Conservation (phyloP, 2,329 filamentous ascomycete genomes). For the Byssoonygena ceratinophila region DNA sequence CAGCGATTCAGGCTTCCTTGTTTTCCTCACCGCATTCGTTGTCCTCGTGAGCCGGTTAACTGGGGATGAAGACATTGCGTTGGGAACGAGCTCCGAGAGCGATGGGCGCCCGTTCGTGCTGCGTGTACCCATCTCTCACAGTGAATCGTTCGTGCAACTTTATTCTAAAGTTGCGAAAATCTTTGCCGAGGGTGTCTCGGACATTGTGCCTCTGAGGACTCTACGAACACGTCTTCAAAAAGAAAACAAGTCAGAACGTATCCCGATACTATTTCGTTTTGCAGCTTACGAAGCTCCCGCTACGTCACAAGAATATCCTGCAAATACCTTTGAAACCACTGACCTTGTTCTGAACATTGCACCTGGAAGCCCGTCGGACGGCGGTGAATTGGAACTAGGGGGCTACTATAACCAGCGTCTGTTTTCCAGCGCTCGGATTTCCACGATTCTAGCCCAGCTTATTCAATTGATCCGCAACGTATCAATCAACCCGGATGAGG, state of each 20-base stretch:
- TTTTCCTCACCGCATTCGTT: slow-evolving; percentile 37
- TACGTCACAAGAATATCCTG: slow-evolving; percentile 32
- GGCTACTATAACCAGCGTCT: slow-evolving; percentile 39
- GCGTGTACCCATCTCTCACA: slow-evolving; percentile 32
- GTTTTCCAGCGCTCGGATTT: slow-evolving; percentile 38
- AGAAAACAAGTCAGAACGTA: slow-evolving; percentile 30
- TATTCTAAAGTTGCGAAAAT: slow-evolving; percentile 34
- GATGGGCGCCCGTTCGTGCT: slow-evolving; percentile 40
- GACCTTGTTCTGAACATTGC: slow-evolving; percentile 35
- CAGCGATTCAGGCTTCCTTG: slow-evolving; percentile 27
- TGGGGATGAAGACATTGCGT: slow-evolving; percentile 41
- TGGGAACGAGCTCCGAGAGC: slow-evolving; percentile 36
- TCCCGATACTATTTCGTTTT: slow-evolving; percentile 38
- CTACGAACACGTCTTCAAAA: slow-evolving; percentile 35
- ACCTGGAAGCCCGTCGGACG: slow-evolving; percentile 19
- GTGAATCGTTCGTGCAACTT: slow-evolving; percentile 34
- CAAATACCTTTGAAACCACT: slow-evolving; percentile 37
- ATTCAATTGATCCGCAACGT: slow-evolving; percentile 34
- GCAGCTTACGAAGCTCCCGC: slow-evolving; percentile 39
- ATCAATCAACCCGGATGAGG: slow-evolving; percentile 30
- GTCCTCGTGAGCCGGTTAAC: slow-evolving; percentile 38
- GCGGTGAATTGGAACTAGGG: slow-evolving; percentile 24
- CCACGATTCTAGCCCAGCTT: slow-evolving; percentile 36
- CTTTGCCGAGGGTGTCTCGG: slow-evolving; percentile 33
- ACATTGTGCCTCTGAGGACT: slow-evolving; percentile 34